Conservation (phyloP, 331 rosid species). For the Prunus yedoensis region DNA sequence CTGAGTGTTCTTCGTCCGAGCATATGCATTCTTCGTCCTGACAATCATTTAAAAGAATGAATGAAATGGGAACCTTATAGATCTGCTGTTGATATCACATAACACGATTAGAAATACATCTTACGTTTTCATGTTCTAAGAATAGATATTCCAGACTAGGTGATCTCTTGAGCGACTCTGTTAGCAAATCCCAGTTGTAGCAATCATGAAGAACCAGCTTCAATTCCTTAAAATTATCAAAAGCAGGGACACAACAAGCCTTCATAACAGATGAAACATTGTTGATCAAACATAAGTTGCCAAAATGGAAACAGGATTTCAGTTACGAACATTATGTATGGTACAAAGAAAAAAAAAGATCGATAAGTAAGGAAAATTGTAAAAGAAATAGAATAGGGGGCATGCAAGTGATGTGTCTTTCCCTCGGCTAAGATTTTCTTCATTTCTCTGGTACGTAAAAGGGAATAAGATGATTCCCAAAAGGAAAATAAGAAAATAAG, state of each 20-base stretch:
- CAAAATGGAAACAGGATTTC: too few relatives aligned
- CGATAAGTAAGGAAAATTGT: neutral
- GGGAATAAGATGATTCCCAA: too few relatives aligned
- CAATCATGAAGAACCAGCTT: neutral
- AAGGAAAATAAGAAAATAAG: too few relatives aligned
- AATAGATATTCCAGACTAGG: constrained; percentile 6
- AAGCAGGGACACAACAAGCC: neutral
- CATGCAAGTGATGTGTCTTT: neutral
- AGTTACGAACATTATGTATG: neutral
- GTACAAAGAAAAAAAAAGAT: neutral
- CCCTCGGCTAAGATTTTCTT: neutral
- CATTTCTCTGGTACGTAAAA: too few relatives aligned
- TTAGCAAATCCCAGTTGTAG: neutral
- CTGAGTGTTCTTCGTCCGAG: neutral
- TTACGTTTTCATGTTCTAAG: neutral
- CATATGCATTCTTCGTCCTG: neutral
- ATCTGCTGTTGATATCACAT: neutral
- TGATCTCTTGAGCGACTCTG: constrained; percentile 3
- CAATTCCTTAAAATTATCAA: neutral
- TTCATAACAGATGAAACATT: neutral
- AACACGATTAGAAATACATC: neutral
- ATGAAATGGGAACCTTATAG: neutral
- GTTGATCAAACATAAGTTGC: neutral
- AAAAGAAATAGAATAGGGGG: neutral
- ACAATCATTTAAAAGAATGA: neutral